Base-by-base conservation (phyloP, 2,329 filamentous ascomycete genomes). In the Phyllosticta citriasiana region DNA sequence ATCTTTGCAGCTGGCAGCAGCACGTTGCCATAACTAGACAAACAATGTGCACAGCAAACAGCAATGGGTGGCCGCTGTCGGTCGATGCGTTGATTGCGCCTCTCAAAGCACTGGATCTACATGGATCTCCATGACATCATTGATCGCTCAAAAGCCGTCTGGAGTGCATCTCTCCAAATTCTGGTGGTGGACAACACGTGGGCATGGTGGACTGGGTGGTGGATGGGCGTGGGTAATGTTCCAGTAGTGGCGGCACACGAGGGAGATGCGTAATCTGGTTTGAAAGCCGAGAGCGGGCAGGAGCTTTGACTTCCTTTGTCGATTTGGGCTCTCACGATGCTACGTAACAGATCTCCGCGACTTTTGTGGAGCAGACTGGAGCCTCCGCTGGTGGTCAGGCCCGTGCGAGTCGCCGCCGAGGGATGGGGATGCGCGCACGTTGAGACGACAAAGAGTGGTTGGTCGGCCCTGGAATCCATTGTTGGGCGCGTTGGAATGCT, bases 361-460 rank as follows among this genome's bases (percentile, higher is more conserved):
- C 58, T 55, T 60, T 60, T 60, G 58, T 60, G 58, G 58, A 60
- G 58, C 58, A 47, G 40, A 47, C 40, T 47, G 40, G 26, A 35
- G 53, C 58, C 19, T 26, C 30, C 54, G 58, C 47, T 51, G 53
- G 54, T 55, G 22, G 53, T 19, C 7, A 47, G 58, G 58, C 58
- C 58, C 58, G 58, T 60, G 58, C 53, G 7, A 33, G 40, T 35
- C 35, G 58, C 53, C 40, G 53, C 35, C 58, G 51, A 56, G 22
- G 58, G 53, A 35, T 60, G 27, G 22, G 58, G 53, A 35, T 60
- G 27, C 27, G 27, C 27, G 40, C 40, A 47, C 40, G 40, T 47
- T 47, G 40, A 47, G 40, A n/a, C 14, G 4, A 19, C 40, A 47
- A 47, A n/a, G 40, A 47, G 40, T n/a, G 40, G 40, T 47, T 47